Percentiles rank a stretch among this genome's conserved stretches.
Conservation (phyloP, 345 rosid genomes). For the Pelargonium nanum region DNA sequence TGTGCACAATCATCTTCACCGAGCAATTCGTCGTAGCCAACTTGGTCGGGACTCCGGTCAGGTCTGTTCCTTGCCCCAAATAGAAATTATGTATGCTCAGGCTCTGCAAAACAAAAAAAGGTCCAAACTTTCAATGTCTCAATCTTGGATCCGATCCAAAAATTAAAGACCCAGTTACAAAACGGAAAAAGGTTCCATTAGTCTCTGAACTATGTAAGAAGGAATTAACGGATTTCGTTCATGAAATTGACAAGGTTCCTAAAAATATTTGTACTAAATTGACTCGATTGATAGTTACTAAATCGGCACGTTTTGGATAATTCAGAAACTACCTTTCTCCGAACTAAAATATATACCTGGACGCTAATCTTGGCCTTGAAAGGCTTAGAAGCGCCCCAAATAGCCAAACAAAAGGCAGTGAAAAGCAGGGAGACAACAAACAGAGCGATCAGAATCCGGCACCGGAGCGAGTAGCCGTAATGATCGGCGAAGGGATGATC, state of each 20-base stretch:
- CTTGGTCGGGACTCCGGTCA: constrained; percentile 69
- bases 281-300: too few relatives aligned
- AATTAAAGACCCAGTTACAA: too few relatives aligned
- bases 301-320: too few relatives aligned
- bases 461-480: neutral
- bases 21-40: constrained; percentile 61
- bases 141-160: neutral
- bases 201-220: too few relatives aligned
- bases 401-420: neutral
- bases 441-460: neutral
- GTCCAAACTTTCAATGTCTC: too few relatives aligned
- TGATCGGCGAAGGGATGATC: neutral
- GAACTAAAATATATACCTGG: neutral
- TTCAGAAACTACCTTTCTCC: too few relatives aligned
- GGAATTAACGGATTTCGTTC: too few relatives aligned
- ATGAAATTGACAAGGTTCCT: too few relatives aligned
- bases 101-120: constrained; percentile 28
- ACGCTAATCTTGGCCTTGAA: neutral
- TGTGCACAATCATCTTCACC: constrained; percentile 43
- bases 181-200: too few relatives aligned
- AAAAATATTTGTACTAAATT: too few relatives aligned
- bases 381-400: neutral
- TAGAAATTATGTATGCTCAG: constrained; percentile 48
- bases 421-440: neutral
- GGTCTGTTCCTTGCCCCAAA: constrained; percentile 66